Percentiles rank a stretch among this genome's conserved stretches.
Evolutionary conservation across 2,329 filamentous ascomycete species (phyloP).

Genomic region (Nannizziopsis barbatae): DNA sequence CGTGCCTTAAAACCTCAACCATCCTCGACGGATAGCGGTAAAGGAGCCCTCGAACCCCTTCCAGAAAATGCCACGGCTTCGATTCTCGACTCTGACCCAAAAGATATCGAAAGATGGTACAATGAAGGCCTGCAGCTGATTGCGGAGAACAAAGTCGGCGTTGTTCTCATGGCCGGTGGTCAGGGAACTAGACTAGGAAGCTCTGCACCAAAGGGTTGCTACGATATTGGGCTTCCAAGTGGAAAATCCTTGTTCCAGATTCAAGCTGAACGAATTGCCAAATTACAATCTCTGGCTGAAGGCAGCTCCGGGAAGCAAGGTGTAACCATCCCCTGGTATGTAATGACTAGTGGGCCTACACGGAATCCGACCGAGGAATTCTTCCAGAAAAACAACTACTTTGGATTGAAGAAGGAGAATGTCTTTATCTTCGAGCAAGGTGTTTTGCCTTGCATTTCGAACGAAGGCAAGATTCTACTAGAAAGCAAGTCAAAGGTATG

Average conservation of each 20-base stretch:
- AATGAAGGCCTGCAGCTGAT: constrained; percentile 55
- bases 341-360: constrained; percentile 97
- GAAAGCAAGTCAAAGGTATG: constrained; percentile 71
- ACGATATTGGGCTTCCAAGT: constrained; percentile 86
- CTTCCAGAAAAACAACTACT: constrained; percentile 82
- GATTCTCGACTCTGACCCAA: constrained; percentile 73
- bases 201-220: constrained; percentile 94
- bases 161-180: constrained; percentile 93
- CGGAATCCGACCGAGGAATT: constrained; percentile 84
- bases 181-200: constrained; percentile 92
- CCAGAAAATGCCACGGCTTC: constrained; percentile 78
- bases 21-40: constrained; percentile 39
- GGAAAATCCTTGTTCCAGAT: constrained; percentile 95
- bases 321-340: constrained; percentile 84
- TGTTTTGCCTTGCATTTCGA: constrained; percentile 90
- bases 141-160: constrained; percentile 59
- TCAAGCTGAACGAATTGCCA: constrained; percentile 85
- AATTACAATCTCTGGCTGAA: constrained; percentile 69
- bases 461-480: constrained; percentile 92
- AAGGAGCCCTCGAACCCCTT: constrained; percentile 65
- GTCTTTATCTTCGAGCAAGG: constrained; percentile 94
- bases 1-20: constrained; percentile 60
- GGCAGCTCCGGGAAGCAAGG: constrained; percentile 52
- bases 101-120: constrained; percentile 77
- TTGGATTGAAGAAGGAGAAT: constrained; percentile 75